Evolutionary conservation across 2,329 filamentous ascomycete genomes (phyloP).

Genomic region (Epicoccum nigrum): DNA sequence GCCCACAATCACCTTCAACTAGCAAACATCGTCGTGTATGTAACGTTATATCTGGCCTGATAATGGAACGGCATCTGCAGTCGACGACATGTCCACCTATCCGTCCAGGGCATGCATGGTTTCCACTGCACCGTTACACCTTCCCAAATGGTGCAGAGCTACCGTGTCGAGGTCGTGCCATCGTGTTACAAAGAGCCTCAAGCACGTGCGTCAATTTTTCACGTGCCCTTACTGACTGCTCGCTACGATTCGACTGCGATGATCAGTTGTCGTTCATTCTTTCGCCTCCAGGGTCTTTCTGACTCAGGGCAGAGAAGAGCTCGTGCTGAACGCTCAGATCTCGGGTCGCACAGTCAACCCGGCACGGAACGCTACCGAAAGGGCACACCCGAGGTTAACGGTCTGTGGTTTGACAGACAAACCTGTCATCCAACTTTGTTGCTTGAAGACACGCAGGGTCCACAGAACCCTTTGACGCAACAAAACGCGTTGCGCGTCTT

Average conservation of each 20-base stretch:
- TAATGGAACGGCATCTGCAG: constrained; percentile 5
- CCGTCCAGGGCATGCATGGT: constrained; percentile 1
- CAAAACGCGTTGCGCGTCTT: not conserved
- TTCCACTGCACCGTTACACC: constrained; percentile 6
- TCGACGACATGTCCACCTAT: constrained; percentile 3
- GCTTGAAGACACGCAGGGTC: constrained; percentile 3
- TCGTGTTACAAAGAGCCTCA: constrained; percentile 10
- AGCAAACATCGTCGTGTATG: constrained; percentile 6
- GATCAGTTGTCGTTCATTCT: constrained; percentile 9
- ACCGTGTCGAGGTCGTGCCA: not conserved
- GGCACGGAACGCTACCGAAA: constrained; percentile 34
- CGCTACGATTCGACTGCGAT: constrained; percentile 2
- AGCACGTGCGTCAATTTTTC: constrained; percentile 11
- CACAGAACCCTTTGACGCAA: not conserved
- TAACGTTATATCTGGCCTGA: constrained; percentile 14
- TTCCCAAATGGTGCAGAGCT: constrained; percentile 10
- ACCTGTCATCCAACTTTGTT: constrained; percentile 15
- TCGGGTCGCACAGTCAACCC: constrained; percentile 28
- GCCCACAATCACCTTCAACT: constrained; percentile 1
- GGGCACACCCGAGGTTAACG: constrained; percentile 24
- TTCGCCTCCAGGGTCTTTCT: constrained; percentile 16
- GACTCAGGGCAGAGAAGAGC: constrained; percentile 23
- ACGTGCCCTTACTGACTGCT: not conserved
- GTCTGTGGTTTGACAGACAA: constrained; percentile 11
- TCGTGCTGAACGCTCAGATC: constrained; percentile 33